Base-by-base conservation (phyloP, 768 basidiomycete species). In the Strobilomyces echinocephalus region DNA sequence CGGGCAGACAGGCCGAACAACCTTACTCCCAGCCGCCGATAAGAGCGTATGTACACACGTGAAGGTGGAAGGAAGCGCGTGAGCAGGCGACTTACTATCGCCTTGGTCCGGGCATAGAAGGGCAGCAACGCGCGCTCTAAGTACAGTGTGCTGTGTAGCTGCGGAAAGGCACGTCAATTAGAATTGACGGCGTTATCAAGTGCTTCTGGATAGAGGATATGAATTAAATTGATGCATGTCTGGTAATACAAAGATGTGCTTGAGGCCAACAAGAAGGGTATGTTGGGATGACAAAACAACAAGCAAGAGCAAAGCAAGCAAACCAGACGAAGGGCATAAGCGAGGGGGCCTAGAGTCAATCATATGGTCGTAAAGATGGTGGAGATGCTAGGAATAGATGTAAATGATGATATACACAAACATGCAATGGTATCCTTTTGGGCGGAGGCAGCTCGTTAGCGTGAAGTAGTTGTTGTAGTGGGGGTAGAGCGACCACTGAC, bases 391-490 rank as follows among this genome's bases (percentile, higher is more conserved):
- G 50, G 35, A 57, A 68, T 69, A 68, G 58, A 71, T 70, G 66
- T 35, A 63, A 59, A 21, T 60, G 60, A 58, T 69, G 66, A 54
- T 71, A 60, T 69, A 65, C 52, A 71, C 66, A 69, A 64, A 63
- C 53, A 63, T 64, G 62, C 68, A 60, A 61, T 55, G 63, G 55
- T 68, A 65, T 69, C 52, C 54, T 67, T 59, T 56, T 57, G 48
- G 48, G 26, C 28, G 15, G 36, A 50, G 38, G 53, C 49, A 46
- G 47, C 54, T 53, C 51, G 47, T 55, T 18, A 40, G 54, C 52
- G 54, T 34, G 48, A 42, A 30, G 24, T 49, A 24, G 26, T 41
- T 35, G 40, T 33, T 12, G 30, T 41, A 21, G 24, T n/a, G 7
- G 24, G 24, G 24, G 11, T 44, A 8, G 41, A 41, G 14, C 36